These are phyloP conservation scores for Pseudogymnoascus verrucosus DNA, from an alignment of 2,329 filamentous ascomycete species.

Conservation along the genomic window DNA sequence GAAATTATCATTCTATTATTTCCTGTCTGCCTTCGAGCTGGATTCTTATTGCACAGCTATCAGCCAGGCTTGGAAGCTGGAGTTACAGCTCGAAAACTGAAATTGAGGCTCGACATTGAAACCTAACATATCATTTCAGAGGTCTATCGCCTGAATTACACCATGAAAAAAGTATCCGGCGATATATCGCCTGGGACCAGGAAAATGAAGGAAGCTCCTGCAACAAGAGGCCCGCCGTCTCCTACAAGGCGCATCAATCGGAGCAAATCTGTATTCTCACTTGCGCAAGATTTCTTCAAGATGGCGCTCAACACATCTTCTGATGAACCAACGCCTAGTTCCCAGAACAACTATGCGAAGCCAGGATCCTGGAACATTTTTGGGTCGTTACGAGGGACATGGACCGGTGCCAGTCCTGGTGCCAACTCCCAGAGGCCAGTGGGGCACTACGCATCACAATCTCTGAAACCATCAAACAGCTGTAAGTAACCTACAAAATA, in stretches of 20 bases:
- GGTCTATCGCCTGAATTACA: neutral
- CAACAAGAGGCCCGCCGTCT: neutral
- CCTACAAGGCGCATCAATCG: neutral
- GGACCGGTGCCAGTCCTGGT: neutral
- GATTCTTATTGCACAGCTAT: neutral
- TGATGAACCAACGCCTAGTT: neutral
- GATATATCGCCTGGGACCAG: neutral
- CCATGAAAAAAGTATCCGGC: neutral
- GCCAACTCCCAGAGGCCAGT: neutral
- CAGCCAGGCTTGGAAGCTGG: neutral
- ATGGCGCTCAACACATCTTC: neutral
- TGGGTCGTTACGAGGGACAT: neutral
- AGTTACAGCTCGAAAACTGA: neutral
- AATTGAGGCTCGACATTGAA: neutral
- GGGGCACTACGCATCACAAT: neutral
- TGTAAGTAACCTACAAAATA: neutral
- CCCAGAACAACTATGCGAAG: neutral
- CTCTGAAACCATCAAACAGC: neutral
- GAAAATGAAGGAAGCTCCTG: neutral
- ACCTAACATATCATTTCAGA: neutral
- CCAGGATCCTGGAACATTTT: neutral
- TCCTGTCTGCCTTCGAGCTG: neutral
- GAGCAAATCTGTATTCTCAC: conserved; percentile 8
- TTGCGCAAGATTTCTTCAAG: conserved; percentile 9
- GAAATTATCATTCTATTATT: conserved; percentile 1